Conservation (phyloP, 371 early-diverging fungal genomes). For the Sporodiniella umbellata region DNA sequence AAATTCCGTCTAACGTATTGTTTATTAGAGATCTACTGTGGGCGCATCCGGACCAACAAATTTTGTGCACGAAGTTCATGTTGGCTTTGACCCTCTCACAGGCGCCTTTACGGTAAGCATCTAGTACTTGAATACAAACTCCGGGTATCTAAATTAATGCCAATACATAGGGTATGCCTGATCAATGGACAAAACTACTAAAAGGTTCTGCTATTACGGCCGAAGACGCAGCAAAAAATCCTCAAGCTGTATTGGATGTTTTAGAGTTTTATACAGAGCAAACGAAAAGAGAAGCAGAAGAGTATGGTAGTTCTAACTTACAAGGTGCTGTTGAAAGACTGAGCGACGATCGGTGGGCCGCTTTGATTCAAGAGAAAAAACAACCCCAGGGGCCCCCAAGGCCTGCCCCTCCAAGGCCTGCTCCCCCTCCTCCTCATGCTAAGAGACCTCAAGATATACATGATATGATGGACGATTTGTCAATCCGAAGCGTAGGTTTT, state of each 20-base stretch:
- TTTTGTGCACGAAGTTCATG: conserved; percentile 94
- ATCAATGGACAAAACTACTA: conserved; percentile 88
- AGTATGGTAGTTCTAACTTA: conserved; percentile 39
- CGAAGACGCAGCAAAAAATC: conserved; percentile 93
- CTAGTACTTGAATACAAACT: background rate
- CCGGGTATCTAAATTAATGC: no score
- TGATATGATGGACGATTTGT: conserved; percentile 34
- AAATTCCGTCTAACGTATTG: background rate
- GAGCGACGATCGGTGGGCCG: conserved; percentile 49
- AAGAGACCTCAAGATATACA: conserved; percentile 13
- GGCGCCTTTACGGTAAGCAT: conserved; percentile 89
- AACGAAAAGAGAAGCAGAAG: conserved; percentile 51
- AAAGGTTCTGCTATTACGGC: conserved; percentile 88
- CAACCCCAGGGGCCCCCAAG: background rate
- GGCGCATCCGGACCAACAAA: conserved; percentile 93
- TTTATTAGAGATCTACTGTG: conserved; percentile 37
- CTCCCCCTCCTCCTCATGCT: conserved; percentile 24
- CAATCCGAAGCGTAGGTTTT: conserved; percentile 14
- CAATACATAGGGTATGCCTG: conserved; percentile 79
- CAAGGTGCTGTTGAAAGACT: conserved; percentile 39
- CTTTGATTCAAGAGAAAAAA: conserved; percentile 26
- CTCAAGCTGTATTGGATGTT: conserved; percentile 94
- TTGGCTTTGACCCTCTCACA: conserved; percentile 91
- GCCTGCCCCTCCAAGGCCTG: conserved; percentile 24
- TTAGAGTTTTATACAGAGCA: conserved; percentile 93